Percentiles rank a stretch among this genome's conserved stretches.
phyloP scores from a whole-genome alignment of 2,329 filamentous ascomycete species.

The Aspergillus phoenicis region DNA sequence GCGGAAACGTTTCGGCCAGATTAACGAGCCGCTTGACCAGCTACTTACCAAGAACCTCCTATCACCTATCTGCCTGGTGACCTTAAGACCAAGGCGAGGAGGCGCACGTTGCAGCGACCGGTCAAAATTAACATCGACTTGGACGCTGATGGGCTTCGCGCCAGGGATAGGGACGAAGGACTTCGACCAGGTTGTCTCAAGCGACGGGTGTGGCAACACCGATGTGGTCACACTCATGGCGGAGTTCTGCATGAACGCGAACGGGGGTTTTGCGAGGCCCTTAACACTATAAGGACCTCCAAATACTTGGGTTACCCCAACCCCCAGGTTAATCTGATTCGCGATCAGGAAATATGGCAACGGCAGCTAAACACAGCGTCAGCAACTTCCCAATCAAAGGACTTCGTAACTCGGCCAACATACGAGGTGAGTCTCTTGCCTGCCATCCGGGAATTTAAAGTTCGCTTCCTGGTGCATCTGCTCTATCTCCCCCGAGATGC shows the following conservation, averaged over 20 bases:
- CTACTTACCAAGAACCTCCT: constrained; percentile 35
- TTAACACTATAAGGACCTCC: constrained; percentile 30
- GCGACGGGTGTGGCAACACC: constrained; percentile 34
- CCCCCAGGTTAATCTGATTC: constrained; percentile 36
- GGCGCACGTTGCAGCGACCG: constrained; percentile 30
- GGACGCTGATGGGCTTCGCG: constrained; percentile 38
- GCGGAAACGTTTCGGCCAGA: constrained; percentile 36
- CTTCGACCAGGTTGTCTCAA: constrained; percentile 36
- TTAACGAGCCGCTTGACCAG: constrained; percentile 42
- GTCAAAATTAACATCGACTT: constrained; percentile 31
- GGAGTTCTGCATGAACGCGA: constrained; percentile 38
- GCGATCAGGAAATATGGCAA: constrained; percentile 32
- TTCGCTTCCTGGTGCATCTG: constrained; percentile 25
- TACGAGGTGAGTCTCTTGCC: constrained; percentile 32
- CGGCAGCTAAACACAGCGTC: constrained; percentile 29
- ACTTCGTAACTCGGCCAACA: background rate
- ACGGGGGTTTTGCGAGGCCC: constrained; percentile 30
- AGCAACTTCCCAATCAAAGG: background rate
- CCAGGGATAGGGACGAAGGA: constrained; percentile 34
- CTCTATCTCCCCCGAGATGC: constrained; percentile 35
- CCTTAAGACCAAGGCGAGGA: constrained; percentile 36
- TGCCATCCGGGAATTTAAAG: constrained; percentile 31
- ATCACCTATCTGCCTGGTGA: constrained; percentile 34
- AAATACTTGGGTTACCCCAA: constrained; percentile 34
- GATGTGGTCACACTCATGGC: constrained; percentile 29